These are phyloP conservation scores for Fusarium sp. DNA, from an alignment of 2,329 filamentous ascomycete species.

Conservation along the genomic window DNA sequence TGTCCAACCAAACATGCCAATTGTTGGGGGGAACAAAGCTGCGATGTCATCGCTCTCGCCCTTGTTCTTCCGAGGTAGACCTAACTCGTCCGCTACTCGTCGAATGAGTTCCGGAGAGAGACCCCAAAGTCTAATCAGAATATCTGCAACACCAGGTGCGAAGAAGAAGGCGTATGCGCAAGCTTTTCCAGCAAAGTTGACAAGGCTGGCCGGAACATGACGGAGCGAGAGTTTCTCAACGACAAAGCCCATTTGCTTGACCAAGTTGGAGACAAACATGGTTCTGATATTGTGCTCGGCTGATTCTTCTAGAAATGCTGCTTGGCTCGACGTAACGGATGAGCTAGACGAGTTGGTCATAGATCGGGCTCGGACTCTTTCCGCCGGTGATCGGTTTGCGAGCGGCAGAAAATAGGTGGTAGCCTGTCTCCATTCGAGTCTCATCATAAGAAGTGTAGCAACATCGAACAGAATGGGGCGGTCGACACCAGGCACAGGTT, in stretches of 20 bases:
- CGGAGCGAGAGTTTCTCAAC: slow-evolving; percentile 89
- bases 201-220: slow-evolving; percentile 75
- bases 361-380: slow-evolving; percentile 62
- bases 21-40: slow-evolving; percentile 76
- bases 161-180: slow-evolving; percentile 96
- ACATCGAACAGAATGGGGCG: slow-evolving; percentile 85
- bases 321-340: slow-evolving; percentile 77
- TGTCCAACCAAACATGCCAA: slow-evolving; percentile 72
- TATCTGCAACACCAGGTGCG: slow-evolving; percentile 86
- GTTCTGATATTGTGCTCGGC: slow-evolving; percentile 91
- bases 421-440: slow-evolving; percentile 86
- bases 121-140: slow-evolving; percentile 86
- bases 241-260: slow-evolving; percentile 88
- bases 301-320: slow-evolving; percentile 70
- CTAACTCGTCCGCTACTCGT: slow-evolving; percentile 79
- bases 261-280: slow-evolving; percentile 86
- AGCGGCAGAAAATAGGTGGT: slow-evolving; percentile 78
- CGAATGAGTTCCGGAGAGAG: slow-evolving; percentile 78
- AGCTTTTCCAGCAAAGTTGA: slow-evolving; percentile 90
- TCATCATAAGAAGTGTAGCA: slow-evolving; percentile 85
- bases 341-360: slow-evolving; percentile 71
- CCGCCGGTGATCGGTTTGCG: slow-evolving; percentile 66
- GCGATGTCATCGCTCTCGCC: slow-evolving; percentile 76
- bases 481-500: slow-evolving; percentile 87
- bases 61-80: slow-evolving; percentile 69